A percentile compares a stretch with the other conserved stretches of the same genome.
Evolutionary conservation across 2,329 filamentous ascomycete genomes (phyloP).

Genomic region (Xylaria sp.): DNA sequence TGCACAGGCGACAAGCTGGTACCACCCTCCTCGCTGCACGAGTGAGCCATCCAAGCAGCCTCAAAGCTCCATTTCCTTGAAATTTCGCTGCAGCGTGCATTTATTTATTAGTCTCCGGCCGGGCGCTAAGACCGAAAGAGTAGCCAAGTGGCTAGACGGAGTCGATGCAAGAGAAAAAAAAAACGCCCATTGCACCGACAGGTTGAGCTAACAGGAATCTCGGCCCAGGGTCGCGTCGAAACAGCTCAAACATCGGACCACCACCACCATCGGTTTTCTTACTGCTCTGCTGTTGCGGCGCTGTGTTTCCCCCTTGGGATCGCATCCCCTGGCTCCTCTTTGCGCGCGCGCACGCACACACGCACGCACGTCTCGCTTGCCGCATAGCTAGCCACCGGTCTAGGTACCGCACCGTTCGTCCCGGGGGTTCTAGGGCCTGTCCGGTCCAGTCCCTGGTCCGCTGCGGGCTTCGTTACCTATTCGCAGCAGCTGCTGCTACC

Average conservation of each 20-base stretch:
- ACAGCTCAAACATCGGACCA: conserved; percentile 51
- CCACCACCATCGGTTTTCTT: conserved; percentile 42
- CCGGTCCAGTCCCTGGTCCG: conserved; percentile 47
- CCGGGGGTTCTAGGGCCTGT: conserved; percentile 41
- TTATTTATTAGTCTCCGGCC: conserved; percentile 38
- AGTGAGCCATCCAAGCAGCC: conserved; percentile 48
- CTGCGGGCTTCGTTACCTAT: conserved; percentile 51
- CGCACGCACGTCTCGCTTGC: conserved; percentile 40
- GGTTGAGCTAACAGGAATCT: conserved; percentile 51
- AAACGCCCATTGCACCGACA: conserved; percentile 48
- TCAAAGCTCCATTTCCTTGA: conserved; percentile 47
- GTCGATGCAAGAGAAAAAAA: conserved; percentile 45
- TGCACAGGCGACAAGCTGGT: conserved; percentile 33
- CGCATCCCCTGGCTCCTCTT: conserved; percentile 36
- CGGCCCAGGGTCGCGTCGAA: conserved; percentile 53
- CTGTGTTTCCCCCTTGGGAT: conserved; percentile 40
- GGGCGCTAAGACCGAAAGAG: conserved; percentile 49
- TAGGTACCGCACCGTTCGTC: conserved; percentile 40
- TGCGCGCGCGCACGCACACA: conserved; percentile 23
- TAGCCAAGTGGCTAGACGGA: conserved; percentile 41
- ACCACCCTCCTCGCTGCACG: conserved; percentile 41
- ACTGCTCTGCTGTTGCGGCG: conserved; percentile 39
- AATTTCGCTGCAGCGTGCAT: conserved; percentile 44
- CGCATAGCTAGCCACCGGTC: conserved; percentile 43
- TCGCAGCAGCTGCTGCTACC: conserved; percentile 43